phyloP scores from a whole-genome alignment of 176 grass and related monocot genomes.

The Luzula sylvatica region DNA sequence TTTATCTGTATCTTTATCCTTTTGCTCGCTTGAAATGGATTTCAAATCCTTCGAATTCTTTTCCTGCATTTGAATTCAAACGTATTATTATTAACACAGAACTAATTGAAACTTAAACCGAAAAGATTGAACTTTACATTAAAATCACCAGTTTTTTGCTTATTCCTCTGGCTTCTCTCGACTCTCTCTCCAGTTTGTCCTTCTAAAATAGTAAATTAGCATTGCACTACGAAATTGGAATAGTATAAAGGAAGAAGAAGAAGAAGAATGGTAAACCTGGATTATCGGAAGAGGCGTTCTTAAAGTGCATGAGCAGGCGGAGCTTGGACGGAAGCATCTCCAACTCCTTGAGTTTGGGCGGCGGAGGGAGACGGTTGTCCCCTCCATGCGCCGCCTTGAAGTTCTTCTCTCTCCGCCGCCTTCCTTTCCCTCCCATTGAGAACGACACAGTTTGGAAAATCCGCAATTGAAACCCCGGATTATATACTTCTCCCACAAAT shows the following conservation, averaged over 20 bases:
- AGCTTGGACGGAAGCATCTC: conserved; percentile 79
- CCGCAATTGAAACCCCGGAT: background rate
- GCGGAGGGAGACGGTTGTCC: conserved; percentile 40
- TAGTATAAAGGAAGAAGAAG: background rate
- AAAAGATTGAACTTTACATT: conserved; percentile 13
- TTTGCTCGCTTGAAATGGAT: conserved; percentile 1
- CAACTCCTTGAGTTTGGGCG: conserved; percentile 65
- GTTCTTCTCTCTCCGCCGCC: conserved; percentile 80
- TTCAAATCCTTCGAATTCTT: conserved; percentile 18
- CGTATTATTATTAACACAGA: background rate
- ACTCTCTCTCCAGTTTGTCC: too few species aligned
- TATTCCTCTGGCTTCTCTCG: background rate
- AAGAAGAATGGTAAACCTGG: background rate
- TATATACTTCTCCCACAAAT: too few species aligned
- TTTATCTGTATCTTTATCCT: conserved; percentile 20
- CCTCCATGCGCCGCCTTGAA: conserved; percentile 57
- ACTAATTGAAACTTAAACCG: background rate
- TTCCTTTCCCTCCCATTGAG: conserved; percentile 65
- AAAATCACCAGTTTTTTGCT: background rate
- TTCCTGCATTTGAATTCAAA: conserved; percentile 25
- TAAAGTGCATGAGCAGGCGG: conserved; percentile 69
- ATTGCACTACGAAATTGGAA: background rate
- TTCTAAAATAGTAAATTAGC: too few species aligned
- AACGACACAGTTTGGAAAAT: background rate
- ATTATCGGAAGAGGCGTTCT: conserved; percentile 18